Evolutionary conservation across 805 yeast species (phyloP).

Genomic region (Teunomyces atbi): DNA sequence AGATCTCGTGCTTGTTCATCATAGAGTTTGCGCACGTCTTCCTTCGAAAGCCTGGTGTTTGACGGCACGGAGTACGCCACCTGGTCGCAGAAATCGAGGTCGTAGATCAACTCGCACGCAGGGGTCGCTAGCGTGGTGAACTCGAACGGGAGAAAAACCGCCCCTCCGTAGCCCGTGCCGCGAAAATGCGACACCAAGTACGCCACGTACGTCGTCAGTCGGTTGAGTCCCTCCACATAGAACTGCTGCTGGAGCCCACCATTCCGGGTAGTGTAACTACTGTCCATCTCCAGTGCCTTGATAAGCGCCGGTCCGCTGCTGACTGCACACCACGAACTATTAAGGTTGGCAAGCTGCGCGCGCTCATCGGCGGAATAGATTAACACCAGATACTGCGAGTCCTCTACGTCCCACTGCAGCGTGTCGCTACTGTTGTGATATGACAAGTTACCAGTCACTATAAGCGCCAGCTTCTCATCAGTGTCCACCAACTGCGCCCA

Average conservation of each 20-base stretch:
- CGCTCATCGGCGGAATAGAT: constrained; percentile 45
- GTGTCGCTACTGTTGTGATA: not conserved
- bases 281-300: constrained; percentile 18
- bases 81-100: constrained; percentile 69
- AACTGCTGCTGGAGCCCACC: constrained; percentile 59
- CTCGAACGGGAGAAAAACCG: constrained; percentile 52
- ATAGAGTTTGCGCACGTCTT: constrained; percentile 40
- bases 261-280: constrained; percentile 43
- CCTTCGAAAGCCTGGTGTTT: constrained; percentile 13
- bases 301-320: constrained; percentile 47
- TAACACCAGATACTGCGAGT: constrained; percentile 40
- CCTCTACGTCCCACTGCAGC: constrained; percentile 18
- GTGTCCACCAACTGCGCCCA: constrained; percentile 64
- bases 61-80: constrained; percentile 89
- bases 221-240: constrained; percentile 57
- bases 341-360: constrained; percentile 37
- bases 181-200: constrained; percentile 53
- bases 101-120: constrained; percentile 73
- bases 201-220: constrained; percentile 62
- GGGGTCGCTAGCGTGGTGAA: constrained; percentile 55
- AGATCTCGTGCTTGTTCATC: constrained; percentile 58
- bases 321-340: constrained; percentile 72
- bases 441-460: constrained; percentile 57
- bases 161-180: constrained; percentile 54
- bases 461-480: constrained; percentile 64